Conservation (phyloP, 2,329 filamentous ascomycete genomes). For the Aspergillus quadrilineatus region DNA sequence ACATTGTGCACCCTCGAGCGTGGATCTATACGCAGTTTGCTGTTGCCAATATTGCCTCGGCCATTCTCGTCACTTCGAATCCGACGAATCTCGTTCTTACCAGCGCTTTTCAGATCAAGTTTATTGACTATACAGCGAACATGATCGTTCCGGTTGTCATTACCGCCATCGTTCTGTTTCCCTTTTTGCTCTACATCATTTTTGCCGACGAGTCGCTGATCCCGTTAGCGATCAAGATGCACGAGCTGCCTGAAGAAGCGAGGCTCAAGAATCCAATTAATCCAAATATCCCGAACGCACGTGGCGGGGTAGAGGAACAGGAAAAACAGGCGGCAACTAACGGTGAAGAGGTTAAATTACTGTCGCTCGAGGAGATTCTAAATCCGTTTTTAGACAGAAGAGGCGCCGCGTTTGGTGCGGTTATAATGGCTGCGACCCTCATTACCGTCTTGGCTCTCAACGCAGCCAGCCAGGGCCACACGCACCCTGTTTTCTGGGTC, state of each 20-base stretch:
- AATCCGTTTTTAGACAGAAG: conserved; percentile 70
- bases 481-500: conserved; percentile 65
- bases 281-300: conserved; percentile 67
- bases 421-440: conserved; percentile 67
- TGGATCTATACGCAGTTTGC: conserved; percentile 74
- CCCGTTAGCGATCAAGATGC: conserved; percentile 65
- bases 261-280: conserved; percentile 62
- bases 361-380: conserved; percentile 70
- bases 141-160: conserved; percentile 70
- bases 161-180: conserved; percentile 68
- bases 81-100: conserved; percentile 74
- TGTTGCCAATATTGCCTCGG: conserved; percentile 70
- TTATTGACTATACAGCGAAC: conserved; percentile 73
- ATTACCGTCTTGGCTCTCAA: conserved; percentile 66
- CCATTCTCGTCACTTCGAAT: conserved; percentile 74
- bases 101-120: conserved; percentile 69
- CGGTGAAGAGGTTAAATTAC: conserved; percentile 53
- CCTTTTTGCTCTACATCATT: conserved; percentile 67
- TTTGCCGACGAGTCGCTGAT: conserved; percentile 65
- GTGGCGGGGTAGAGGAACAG: conserved; percentile 48
- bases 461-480: conserved; percentile 54
- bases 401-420: conserved; percentile 62
- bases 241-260: conserved; percentile 61
- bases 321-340: conserved; percentile 52
- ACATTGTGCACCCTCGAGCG: conserved; percentile 67